Evolutionary conservation across 2,329 filamentous ascomycete species (phyloP), one percentile per base, ranked within the genome.

Genomic region (Hypoxylon sp.): DNA sequence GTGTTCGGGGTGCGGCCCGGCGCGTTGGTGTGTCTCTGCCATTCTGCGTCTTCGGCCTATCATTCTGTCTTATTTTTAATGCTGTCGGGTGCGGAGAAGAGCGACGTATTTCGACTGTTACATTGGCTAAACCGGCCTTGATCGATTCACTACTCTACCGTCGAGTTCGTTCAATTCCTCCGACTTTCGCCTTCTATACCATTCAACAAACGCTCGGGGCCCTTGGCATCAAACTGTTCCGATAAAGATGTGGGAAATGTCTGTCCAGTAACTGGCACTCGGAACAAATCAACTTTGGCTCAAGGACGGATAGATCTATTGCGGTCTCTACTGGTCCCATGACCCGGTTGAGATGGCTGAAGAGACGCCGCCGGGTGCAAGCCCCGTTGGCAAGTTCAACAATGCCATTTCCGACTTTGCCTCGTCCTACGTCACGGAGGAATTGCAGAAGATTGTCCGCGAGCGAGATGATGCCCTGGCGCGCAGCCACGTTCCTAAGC

Each of bases 401-500:
- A 58, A 40, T 53, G 66, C 69, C 5, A 46, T 70, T 26, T 58
- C 63, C n/a, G 62, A 67, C 11, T 70, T 69, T 48, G 67, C 67
- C 33, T 55, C 65, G 9, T 54, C 40, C 11, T 70, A 62, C 48
- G 65, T 70, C 42, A 69, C 65, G 55, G 59, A 65, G 3, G 66
- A 70, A 59, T 43, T 71, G 17, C 58, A 67, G 47, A 62, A 57
- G 23, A 41, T 70, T 42, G 63, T 66, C 5, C 62, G 51, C 6
- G 63, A 68, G 45, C 60, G 58, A 50, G 68, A 70, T 57, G 64
- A 69, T 37, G 62, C 62, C 27, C 56, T 70, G 15, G 69, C 63
- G 27, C 64, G 66, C 20, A 55, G 63, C 35, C 52, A 69, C 24
- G 64, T 70, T 13, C 69, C 69, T 9, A 65, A 49, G 55, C 58